Percentiles rank a stretch among this genome's conserved stretches.
Evolutionary conservation across 2,329 filamentous ascomycete genomes (phyloP).

Genomic region (Arthrobotrys pseudoclavata): DNA sequence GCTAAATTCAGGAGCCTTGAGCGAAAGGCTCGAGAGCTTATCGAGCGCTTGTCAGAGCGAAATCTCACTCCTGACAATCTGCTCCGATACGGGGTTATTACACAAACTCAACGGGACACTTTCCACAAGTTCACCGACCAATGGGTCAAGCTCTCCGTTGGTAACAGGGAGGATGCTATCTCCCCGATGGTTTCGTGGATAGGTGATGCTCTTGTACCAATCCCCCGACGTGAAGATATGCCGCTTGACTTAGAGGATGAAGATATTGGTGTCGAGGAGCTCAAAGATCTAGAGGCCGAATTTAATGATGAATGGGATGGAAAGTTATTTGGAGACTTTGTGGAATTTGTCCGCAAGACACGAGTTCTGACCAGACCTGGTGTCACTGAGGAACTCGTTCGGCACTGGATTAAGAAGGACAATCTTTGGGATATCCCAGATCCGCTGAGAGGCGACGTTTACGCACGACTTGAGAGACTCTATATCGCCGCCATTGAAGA

Average conservation of each 20-base stretch:
- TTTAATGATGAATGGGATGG: slow-evolving; percentile 70
- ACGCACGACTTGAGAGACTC: slow-evolving; percentile 74
- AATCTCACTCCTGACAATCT: slow-evolving; percentile 73
- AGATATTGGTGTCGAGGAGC: slow-evolving; percentile 74
- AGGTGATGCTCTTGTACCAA: slow-evolving; percentile 68
- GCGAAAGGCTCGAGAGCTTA: slow-evolving; percentile 66
- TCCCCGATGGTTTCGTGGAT: slow-evolving; percentile 72
- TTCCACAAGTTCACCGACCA: slow-evolving; percentile 69
- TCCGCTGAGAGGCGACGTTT: slow-evolving; percentile 74
- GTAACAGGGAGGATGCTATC: slow-evolving; percentile 62
- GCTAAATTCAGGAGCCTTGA: slow-evolving; percentile 67
- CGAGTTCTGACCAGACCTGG: slow-evolving; percentile 65
- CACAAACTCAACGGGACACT: slow-evolving; percentile 74
- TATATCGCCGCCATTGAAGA: slow-evolving; percentile 69
- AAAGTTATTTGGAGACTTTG: slow-evolving; percentile 68
- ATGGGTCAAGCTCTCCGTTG: slow-evolving; percentile 64
- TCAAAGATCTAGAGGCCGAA: slow-evolving; percentile 74
- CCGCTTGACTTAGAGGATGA: slow-evolving; percentile 72
- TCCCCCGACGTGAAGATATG: slow-evolving; percentile 65
- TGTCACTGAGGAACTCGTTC: slow-evolving; percentile 65
- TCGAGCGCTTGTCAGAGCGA: slow-evolving; percentile 68
- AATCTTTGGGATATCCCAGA: slow-evolving; percentile 75
- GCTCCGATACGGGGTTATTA: slow-evolving; percentile 72
- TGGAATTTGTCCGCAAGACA: slow-evolving; percentile 16
- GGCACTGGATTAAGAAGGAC: slow-evolving; percentile 66